Evolutionary conservation across 2,329 filamentous ascomycete genomes (phyloP).

Genomic region (Aureobasidium mangrovei): DNA sequence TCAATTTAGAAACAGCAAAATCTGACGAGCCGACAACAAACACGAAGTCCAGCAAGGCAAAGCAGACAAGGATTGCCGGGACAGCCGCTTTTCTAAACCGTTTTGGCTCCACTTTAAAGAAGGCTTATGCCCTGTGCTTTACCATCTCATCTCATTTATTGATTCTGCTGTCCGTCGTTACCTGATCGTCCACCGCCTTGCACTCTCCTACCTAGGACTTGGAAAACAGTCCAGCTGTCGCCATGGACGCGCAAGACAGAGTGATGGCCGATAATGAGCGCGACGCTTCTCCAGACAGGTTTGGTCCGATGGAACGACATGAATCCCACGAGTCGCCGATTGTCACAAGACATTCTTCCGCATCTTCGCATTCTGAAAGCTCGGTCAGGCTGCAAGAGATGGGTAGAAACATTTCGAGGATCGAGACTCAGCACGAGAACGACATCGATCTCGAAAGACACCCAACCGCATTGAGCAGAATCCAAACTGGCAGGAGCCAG

Average conservation of each 20-base stretch:
- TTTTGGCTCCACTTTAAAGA: background rate
- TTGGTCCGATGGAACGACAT: constrained; percentile 17
- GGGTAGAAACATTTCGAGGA: constrained; percentile 45
- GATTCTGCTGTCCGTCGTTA: background rate
- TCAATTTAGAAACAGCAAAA: background rate
- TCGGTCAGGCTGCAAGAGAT: constrained; percentile 42
- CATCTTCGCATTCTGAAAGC: constrained; percentile 45
- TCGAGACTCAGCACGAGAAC: constrained; percentile 54
- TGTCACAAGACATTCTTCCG: constrained; percentile 26
- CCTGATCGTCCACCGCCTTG: background rate
- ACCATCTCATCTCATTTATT: constrained; percentile 10
- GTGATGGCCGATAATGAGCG: constrained; percentile 47
- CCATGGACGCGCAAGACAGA: constrained; percentile 46
- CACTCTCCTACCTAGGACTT: background rate
- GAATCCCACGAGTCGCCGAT: constrained; percentile 8
- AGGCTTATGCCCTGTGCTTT: constrained; percentile 1
- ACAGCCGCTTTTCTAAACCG: constrained; percentile 1
- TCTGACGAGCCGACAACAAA: background rate
- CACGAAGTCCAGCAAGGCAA: background rate
- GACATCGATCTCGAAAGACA: constrained; percentile 51
- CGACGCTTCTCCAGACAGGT: constrained; percentile 41
- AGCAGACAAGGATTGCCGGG: constrained; percentile 7
- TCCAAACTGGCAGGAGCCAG: constrained; percentile 62
- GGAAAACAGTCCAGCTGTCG: background rate
- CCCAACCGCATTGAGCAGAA: constrained; percentile 60